phyloP scores from a whole-genome alignment of 2,329 filamentous ascomycete genomes.

The Coniochaeta sp. region DNA sequence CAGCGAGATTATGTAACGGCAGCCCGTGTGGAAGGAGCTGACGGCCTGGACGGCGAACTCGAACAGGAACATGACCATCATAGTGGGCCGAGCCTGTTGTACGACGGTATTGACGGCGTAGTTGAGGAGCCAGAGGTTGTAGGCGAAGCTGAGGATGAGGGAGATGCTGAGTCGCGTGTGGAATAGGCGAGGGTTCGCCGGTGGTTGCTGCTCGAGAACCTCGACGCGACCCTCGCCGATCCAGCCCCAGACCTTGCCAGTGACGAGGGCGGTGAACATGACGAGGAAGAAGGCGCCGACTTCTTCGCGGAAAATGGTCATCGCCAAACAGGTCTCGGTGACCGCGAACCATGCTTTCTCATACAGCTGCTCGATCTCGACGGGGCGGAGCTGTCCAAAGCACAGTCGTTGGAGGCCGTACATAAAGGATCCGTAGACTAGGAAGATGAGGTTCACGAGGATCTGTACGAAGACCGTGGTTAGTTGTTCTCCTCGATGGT shows the following conservation, averaged over 20 bases:
- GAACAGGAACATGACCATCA: constrained; percentile 99
- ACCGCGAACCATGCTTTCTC: constrained; percentile 98
- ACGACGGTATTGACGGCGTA: constrained; percentile 81
- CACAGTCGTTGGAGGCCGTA: constrained; percentile 85
- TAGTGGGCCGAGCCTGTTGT: constrained; percentile 81
- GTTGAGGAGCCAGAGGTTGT: constrained; percentile 71
- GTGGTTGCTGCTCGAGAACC: constrained; percentile 89
- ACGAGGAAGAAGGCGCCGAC: constrained; percentile 90
- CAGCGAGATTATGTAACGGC: constrained; percentile 72
- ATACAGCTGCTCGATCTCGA: constrained; percentile 94
- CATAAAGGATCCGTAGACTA: constrained; percentile 72
- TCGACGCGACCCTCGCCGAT: constrained; percentile 94
- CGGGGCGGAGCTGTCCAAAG: constrained; percentile 81
- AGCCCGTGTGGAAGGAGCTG: constrained; percentile 69
- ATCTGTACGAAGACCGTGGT: constrained; percentile 45
- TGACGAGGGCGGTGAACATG: constrained; percentile 91
- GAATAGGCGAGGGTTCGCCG: constrained; percentile 79
- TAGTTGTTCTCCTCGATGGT: neutral
- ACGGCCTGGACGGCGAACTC: constrained; percentile 87
- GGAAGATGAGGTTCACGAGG: constrained; percentile 80
- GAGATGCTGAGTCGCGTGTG: constrained; percentile 76
- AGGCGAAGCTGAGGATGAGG: constrained; percentile 68
- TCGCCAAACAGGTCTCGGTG: constrained; percentile 91
- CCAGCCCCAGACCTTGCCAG: constrained; percentile 97
- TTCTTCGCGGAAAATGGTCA: constrained; percentile 97